Evolutionary conservation across 768 basidiomycete genomes (phyloP).

Genomic region (Dioszegia aurantiaca): DNA sequence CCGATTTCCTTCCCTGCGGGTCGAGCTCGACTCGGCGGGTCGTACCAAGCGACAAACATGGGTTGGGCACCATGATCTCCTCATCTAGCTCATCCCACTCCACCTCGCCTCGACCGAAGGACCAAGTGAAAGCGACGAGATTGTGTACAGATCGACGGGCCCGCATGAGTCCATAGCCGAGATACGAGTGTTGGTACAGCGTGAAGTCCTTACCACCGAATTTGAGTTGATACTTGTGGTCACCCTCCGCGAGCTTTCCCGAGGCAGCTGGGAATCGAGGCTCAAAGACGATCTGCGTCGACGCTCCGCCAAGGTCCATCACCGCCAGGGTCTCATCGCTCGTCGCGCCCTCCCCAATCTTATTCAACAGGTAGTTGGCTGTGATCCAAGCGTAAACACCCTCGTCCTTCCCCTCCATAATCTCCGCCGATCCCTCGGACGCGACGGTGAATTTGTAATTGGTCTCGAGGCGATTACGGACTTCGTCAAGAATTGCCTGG

Average conservation of each 20-base stretch:
- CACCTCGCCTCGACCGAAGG: conserved; percentile 51
- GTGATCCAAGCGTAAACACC: conserved; percentile 99
- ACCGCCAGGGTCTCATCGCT: conserved; percentile 73
- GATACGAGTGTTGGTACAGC: conserved; percentile 95
- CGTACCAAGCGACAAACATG: conserved; percentile 74
- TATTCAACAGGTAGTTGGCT: conserved; percentile 82
- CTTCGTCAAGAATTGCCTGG: conserved; percentile 70
- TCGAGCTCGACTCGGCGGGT: conserved; percentile 64
- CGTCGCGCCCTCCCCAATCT: conserved; percentile 62
- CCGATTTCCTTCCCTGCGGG: conserved; percentile 53
- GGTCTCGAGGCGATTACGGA: conserved; percentile 60
- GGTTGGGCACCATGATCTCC: conserved; percentile 62
- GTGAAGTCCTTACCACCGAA: conserved; percentile 71
- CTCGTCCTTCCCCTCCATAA: conserved; percentile 96
- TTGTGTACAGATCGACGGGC: conserved; percentile 80
- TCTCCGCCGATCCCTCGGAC: conserved; percentile 64
- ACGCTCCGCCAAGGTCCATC: conserved; percentile 92
- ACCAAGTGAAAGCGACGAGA: conserved; percentile 80
- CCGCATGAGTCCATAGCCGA: conserved; percentile 92
- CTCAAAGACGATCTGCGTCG: conserved; percentile 96
- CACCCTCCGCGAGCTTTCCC: conserved; percentile 66
- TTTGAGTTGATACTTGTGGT: conserved; percentile 81
- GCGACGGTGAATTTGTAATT: conserved; percentile 67
- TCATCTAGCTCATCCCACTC: conserved; percentile 52
- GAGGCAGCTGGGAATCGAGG: conserved; percentile 62